A percentile compares a stretch with the other conserved stretches of the same genome.
Evolutionary conservation across 208 protist species (phyloP).

Genomic region (Wallacemonas sp.): DNA sequence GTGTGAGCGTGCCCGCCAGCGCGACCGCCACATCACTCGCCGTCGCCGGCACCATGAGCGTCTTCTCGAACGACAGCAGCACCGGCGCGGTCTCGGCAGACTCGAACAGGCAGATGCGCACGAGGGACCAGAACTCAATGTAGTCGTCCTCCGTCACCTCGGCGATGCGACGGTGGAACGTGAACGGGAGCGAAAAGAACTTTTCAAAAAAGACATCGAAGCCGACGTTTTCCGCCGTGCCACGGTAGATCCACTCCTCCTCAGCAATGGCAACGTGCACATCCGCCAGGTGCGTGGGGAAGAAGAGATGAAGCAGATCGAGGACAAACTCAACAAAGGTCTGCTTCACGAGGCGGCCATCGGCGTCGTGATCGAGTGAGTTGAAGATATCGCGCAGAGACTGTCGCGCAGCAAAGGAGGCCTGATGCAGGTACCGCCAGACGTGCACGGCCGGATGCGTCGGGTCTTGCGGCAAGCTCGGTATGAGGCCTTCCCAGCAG

Average conservation of each 20-base stretch:
- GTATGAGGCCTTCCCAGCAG: conserved; percentile 70
- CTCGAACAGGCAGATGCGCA: conserved; percentile 73
- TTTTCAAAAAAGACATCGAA: conserved; percentile 84
- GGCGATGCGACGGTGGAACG: conserved; percentile 71
- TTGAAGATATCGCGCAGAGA: conserved; percentile 73
- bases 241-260: conserved; percentile 87
- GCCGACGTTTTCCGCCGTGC: conserved; percentile 64
- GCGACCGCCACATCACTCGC: conserved; percentile 4
- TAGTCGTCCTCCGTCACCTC: conserved; percentile 54
- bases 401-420: conserved; percentile 46
- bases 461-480: conserved; percentile 34
- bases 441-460: conserved; percentile 37
- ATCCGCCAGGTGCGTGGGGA: conserved; percentile 54
- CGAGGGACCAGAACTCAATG: conserved; percentile 77
- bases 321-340: conserved; percentile 76
- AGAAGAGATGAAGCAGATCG: conserved; percentile 80
- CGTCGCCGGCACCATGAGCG: conserved; percentile 8
- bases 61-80: conserved; percentile 12
- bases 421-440: conserved; percentile 52
- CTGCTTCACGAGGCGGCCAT: conserved; percentile 56
- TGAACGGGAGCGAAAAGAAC: conserved; percentile 81
- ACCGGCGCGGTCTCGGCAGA: conserved; percentile 10
- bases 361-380: conserved; percentile 50
- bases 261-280: conserved; percentile 74
- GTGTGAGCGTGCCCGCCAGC: not conserved